Conservation (phyloP, 2,329 filamentous ascomycete genomes). For the Aspergillus versicolor region DNA sequence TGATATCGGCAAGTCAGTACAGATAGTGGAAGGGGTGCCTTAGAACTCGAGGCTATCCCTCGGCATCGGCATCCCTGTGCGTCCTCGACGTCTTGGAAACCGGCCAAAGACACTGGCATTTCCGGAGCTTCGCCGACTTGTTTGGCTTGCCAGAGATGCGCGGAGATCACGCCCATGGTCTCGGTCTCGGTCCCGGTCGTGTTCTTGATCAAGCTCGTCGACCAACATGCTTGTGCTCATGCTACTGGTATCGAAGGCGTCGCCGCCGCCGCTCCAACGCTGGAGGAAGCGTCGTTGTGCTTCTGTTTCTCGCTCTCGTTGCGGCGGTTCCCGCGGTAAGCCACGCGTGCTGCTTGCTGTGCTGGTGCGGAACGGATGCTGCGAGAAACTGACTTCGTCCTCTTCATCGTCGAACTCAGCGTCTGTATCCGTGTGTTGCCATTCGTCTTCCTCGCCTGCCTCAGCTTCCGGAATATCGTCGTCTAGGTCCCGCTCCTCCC, state of each 20-base stretch:
- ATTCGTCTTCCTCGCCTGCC: conserved; percentile 56
- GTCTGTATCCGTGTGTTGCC: conserved; percentile 78
- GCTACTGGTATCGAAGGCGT: conserved; percentile 33
- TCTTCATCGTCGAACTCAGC: conserved; percentile 55
- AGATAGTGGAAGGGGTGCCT: background rate
- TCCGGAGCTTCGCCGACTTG: conserved; percentile 26
- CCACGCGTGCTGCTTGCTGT: conserved; percentile 31
- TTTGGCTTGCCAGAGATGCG: conserved; percentile 33
- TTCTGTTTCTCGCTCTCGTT: conserved; percentile 33
- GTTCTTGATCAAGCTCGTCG: conserved; percentile 30
- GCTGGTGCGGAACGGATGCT: conserved; percentile 32
- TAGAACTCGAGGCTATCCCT: conserved; percentile 54
- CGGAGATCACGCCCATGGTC: conserved; percentile 21
- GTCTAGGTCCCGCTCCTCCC: conserved; percentile 64
- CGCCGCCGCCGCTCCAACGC: conserved; percentile 40
- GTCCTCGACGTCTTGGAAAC: conserved; percentile 37
- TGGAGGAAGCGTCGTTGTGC: conserved; percentile 41
- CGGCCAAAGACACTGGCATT: conserved; percentile 31
- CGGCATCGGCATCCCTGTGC: conserved; percentile 38
- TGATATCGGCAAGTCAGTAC: background rate
- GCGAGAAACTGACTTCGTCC: conserved; percentile 30
- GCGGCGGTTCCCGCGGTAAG: conserved; percentile 27
- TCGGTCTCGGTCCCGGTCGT: background rate
- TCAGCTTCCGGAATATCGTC: conserved; percentile 64
- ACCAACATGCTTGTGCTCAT: conserved; percentile 24